Evolutionary conservation across 345 rosid species (phyloP).

Genomic region (Syzygium oleosum): DNA sequence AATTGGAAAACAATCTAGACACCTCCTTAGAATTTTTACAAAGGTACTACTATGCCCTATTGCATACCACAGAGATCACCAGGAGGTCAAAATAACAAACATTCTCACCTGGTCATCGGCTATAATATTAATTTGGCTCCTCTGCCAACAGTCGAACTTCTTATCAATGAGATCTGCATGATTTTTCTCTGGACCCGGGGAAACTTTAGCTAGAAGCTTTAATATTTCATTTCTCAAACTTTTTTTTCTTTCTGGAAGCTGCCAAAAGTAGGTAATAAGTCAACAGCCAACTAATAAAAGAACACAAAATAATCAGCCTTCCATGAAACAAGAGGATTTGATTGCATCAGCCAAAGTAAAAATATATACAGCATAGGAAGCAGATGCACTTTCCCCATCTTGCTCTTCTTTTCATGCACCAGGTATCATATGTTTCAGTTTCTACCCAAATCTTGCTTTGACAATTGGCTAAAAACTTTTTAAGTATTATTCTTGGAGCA

Average conservation of each 20-base stretch:
- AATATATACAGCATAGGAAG: neutral
- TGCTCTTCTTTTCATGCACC: neutral
- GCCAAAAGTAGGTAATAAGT: conserved; percentile 4
- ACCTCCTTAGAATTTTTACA: neutral
- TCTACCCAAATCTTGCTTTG: neutral
- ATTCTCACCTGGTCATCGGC: conserved; percentile 35
- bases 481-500: neutral
- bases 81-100: neutral
- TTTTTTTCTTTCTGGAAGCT: conserved; percentile 10
- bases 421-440: neutral
- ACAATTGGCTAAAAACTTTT: neutral
- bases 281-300: neutral
- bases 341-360: neutral
- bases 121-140: conserved; percentile 25
- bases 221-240: conserved; percentile 2
- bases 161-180: conserved; percentile 12
- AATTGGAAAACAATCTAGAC: neutral
- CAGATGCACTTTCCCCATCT: neutral
- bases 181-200: conserved; percentile 1
- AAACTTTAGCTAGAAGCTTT: conserved; percentile 14
- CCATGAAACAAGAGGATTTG: neutral
- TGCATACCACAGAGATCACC: neutral
- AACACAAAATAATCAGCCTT: neutral
- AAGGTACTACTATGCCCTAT: neutral
- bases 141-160: conserved; percentile 20